phyloP scores from a whole-genome alignment of 768 basidiomycete species.

The Russula foetens region DNA sequence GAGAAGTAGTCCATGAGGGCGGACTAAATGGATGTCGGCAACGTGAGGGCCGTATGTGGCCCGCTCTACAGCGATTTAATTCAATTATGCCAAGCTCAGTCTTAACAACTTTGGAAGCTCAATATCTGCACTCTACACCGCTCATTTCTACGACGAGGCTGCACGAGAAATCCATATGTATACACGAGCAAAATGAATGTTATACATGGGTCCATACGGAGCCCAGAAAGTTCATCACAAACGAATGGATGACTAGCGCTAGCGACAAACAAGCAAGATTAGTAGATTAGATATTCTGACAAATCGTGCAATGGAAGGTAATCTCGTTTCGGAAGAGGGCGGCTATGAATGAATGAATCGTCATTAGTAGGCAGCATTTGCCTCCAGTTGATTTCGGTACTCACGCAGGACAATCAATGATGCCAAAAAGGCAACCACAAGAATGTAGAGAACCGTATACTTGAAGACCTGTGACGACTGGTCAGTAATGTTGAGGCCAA shows the following conservation, averaged over 20 bases:
- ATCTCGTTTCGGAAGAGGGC: conserved; percentile 76
- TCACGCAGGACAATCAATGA: conserved; percentile 78
- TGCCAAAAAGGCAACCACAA: conserved; percentile 68
- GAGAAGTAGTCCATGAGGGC: conserved; percentile 74
- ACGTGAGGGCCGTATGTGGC: not conserved
- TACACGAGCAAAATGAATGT: conserved; percentile 18
- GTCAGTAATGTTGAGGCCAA: not conserved
- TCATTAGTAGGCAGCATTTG: conserved; percentile 10
- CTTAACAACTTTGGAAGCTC: too few relatives aligned
- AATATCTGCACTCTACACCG: not conserved
- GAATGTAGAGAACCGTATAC: conserved; percentile 75
- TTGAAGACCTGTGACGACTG: conserved; percentile 51
- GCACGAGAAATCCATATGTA: not conserved
- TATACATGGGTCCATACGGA: conserved; percentile 7
- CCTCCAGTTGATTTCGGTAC: conserved; percentile 29
- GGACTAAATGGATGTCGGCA: not conserved
- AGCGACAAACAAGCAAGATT: conserved; percentile 18
- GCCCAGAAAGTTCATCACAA: not conserved
- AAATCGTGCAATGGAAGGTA: conserved; percentile 71
- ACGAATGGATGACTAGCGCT: conserved; percentile 15
- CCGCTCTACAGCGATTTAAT: too few relatives aligned
- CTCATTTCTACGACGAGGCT: too few relatives aligned
- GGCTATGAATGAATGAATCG: conserved; percentile 36
- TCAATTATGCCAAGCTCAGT: too few relatives aligned
- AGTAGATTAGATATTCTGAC: conserved; percentile 68